phyloP scores from a whole-genome alignment of 257 asterid species.

The Rauvolfia tetraphylla region DNA sequence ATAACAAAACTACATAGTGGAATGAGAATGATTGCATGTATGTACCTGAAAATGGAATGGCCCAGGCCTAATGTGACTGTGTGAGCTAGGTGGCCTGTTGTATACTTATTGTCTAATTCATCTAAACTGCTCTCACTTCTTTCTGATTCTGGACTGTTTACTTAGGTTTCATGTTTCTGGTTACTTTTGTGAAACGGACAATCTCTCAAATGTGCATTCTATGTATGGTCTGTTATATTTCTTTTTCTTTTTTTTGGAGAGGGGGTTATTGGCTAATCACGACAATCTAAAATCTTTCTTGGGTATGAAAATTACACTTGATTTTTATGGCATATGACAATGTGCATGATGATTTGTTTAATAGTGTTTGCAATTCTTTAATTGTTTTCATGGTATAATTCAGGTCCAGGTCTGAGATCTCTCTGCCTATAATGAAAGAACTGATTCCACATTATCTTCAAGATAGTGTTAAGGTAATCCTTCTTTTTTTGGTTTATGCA shows the following conservation, averaged over 20 bases:
- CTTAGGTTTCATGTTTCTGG: not conserved
- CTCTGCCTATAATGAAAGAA: conserved; percentile 86
- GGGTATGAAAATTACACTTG: not conserved
- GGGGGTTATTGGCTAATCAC: not conserved
- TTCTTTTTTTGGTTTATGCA: not conserved
- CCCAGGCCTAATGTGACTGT: not conserved
- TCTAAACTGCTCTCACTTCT: not conserved
- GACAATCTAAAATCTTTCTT: not conserved
- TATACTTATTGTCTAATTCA: not conserved
- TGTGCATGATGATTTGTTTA: not conserved
- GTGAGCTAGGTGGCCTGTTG: not conserved
- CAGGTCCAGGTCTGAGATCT: conserved; percentile 89
- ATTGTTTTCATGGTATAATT: conserved; percentile 26
- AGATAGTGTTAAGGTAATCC: conserved; percentile 79
- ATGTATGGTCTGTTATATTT: not conserved
- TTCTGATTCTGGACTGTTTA: not conserved
- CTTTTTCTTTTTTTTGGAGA: not conserved
- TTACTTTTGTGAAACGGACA: not conserved
- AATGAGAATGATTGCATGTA: not conserved
- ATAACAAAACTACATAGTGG: not conserved
- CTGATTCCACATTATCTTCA: conserved; percentile 92
- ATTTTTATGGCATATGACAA: not conserved
- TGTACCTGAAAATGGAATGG: not conserved
- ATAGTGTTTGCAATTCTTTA: conserved; percentile 1
- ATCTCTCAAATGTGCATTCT: not conserved